Base-by-base conservation (phyloP, 768 basidiomycete genomes). In the Mycena pura region DNA sequence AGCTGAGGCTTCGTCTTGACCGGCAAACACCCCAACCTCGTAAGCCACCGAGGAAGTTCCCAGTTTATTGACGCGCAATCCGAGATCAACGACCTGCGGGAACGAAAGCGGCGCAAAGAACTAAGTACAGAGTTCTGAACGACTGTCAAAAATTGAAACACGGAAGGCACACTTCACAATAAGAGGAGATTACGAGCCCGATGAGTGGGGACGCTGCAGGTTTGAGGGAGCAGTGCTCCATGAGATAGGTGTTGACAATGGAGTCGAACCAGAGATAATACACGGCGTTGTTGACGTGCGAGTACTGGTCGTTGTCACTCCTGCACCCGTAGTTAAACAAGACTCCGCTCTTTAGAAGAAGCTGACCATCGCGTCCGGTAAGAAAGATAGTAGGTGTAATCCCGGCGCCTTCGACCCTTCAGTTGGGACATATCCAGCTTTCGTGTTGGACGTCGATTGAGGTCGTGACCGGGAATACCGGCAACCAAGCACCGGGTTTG, bases 271-370 rank as follows among this genome's bases (percentile, higher is more conserved):
- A 80, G 68, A 90, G 89, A 69, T 91, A 90, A 74, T 92, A 94
- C 15, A 92, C 76, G 0, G 89, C 81, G 73, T 93, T 94, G 75
- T 93, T 93, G 69, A 93, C 77, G 62, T 93, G 92, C 13, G 84
- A 81, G 69, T 93, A 93, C 67, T 92, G 91, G 78, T 93, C 92
- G 68, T 93, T 93, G 80, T 93, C 92, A 66, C 84, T 90, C 92
- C 92, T 93, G 51, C 15, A 38, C 17, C 28, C 9, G 14, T 21
- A 17, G 34, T 39, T 40, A 55, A 63, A 8, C 22, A n/a, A 44
- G 25, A 15, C 34, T 10, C 15, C n/a, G n/a, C n/a, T n/a, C 10
- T 9, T 24, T 49, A 3, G 7, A 22, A 45, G n/a, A 17, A 39
- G 31, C 57, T 43, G 41, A 65, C 64, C 64, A 66, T 39, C 60